Base-by-base conservation (phyloP, 768 basidiomycete genomes). In the Coprinopsis marcescibilis region DNA sequence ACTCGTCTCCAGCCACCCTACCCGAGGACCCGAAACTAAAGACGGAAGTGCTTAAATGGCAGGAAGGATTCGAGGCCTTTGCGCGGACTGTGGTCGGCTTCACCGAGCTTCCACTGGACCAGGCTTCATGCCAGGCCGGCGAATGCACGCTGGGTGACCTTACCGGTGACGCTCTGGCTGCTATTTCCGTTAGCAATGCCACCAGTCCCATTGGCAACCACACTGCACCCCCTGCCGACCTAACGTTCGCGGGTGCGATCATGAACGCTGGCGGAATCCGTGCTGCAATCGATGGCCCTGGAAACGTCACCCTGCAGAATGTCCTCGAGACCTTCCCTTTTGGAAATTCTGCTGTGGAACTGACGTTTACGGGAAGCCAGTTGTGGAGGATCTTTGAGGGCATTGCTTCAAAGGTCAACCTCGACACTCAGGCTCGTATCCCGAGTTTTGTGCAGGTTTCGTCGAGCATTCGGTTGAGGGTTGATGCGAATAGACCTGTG, bases 211-310 rank as follows among this genome's bases (percentile, higher is more conserved):
- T 49, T 25, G 23, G 33, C 14, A 49, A 37, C 48, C 33, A 33
- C 34, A 37, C 48, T 24, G 13, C 43, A 24, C 21, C 48, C 12
- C 13, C 24, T 17, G 7, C 45, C 14, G 48, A 36, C 11, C 24
- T 15, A 6, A 49, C 34, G 23, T 55, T 57, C 19, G 61, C 62
- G 8, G 66, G 59, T 26, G 68, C 65, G 5, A 56, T 73, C 47
- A 64, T 69, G 57, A 75, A 73, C 55, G 62, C 69, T 38, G 73
- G 73, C 15, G 66, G 66, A 12, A 69, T 74, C 50, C 66, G 73
- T 17, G 57, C 65, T 0, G 55, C 64, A 32, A 68, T 74, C 53
- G 65, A 67, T 21, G 42, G 45, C 14, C 59, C 60, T 0, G 71
- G 70, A 1, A 61, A 70, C 51, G 57, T 74, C 50, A 68, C 72